Base-by-base conservation (phyloP, 768 basidiomycete genomes). In the Boletus rubescentipes region DNA sequence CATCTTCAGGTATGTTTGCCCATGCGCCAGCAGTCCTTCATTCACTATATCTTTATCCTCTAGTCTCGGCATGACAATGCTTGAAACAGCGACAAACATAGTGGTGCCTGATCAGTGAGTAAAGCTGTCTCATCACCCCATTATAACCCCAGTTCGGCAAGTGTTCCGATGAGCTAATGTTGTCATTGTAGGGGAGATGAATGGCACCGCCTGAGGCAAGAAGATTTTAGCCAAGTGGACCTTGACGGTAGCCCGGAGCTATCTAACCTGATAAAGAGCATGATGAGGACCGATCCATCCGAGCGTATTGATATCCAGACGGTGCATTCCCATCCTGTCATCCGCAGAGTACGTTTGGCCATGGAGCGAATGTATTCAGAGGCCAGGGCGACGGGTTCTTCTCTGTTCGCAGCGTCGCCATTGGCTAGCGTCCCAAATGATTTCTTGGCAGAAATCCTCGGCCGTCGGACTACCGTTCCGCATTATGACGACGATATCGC, bases 81-180 rank as follows among this genome's bases (percentile, higher is more conserved):
- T 99, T 49, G 97, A 99, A 79, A 87, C 92, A 50, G 90, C 95
- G 48, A 83, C 92, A 58, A 99, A 99, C 67, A 93, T 98, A 64
- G 84, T 97, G 47, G 92, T 99, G 42, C 97, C 97, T 72, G 93
- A 94, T 75, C 94, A 90, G 93, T 92, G 67, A 79, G 93, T 84
- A 51, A 59, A 52, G 14, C 9, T n/a, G 44, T 42, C 47, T 34
- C 15, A 34, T 46, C 40, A 49, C 43, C 34, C 39, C 49, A 43
- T 50, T 20, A 10, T 20, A 31, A 48, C 18, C 30, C 18, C 20
- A 29, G 14, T 14, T 44, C n/a, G 57, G 49, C 32, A 43, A 34
- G 15, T 30, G 43, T 60, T 20, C 41, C 37, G 46, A 40, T 54
- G 59, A 49, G 47, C 57, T 61, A 37, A 68, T 48, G 48, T 36